phyloP scores from a whole-genome alignment of 192 early-diverging fungal genomes.

The Backusella circina region DNA sequence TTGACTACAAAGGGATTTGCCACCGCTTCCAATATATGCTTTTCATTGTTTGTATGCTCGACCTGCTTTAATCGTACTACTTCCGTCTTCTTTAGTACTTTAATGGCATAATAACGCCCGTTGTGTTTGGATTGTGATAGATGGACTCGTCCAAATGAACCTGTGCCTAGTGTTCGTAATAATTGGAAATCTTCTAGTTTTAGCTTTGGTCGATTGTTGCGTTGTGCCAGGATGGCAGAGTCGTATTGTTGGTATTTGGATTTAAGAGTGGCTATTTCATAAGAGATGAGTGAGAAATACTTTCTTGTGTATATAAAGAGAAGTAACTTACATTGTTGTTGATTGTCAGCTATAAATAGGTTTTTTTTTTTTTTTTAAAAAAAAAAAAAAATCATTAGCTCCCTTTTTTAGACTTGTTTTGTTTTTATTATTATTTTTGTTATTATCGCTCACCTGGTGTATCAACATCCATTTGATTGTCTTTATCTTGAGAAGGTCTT shows the following conservation, averaged over 20 bases:
- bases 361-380: neutral
- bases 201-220: slow-evolving; percentile 42
- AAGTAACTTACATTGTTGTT: neutral
- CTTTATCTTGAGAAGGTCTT: slow-evolving; percentile 6
- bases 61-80: slow-evolving; percentile 95
- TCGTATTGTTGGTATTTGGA: neutral
- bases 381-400: neutral
- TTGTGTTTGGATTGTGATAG: slow-evolving; percentile 78
- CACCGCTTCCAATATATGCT: slow-evolving; percentile 84
- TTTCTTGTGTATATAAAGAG: neutral
- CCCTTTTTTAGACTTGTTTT: neutral
- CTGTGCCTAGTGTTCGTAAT: slow-evolving; percentile 89
- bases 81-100: slow-evolving; percentile 90
- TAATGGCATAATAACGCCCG: slow-evolving; percentile 92
- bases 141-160: slow-evolving; percentile 96
- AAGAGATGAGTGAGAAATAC: neutral
- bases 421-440: neutral
- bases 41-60: slow-evolving; percentile 98
- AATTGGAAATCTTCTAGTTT: slow-evolving; percentile 79
- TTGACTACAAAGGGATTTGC: slow-evolving; percentile 84
- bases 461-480: slow-evolving; percentile 7
- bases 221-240: slow-evolving; percentile 3
- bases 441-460: neutral
- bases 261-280: neutral
- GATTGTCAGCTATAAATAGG: neutral